Evolutionary conservation across 2,329 filamentous ascomycete genomes (phyloP).

Genomic region (Colletotrichum tamarilloi): DNA sequence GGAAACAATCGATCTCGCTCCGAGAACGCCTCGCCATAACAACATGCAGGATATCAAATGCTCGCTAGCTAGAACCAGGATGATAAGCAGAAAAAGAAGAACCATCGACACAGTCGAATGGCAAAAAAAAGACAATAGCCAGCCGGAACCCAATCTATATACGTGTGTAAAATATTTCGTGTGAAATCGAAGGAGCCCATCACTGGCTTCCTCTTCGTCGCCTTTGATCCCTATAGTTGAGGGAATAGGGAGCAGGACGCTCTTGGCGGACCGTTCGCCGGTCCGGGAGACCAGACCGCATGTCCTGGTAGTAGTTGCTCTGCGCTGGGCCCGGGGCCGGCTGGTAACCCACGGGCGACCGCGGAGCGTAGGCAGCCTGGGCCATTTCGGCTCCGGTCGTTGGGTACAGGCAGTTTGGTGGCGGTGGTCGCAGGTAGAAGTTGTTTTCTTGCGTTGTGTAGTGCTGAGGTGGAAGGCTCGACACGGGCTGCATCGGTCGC

Average conservation of each 20-base stretch:
- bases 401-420: slow-evolving; percentile 19
- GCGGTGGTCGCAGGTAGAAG: slow-evolving; percentile 25
- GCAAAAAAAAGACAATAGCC: too few relatives aligned
- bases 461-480: slow-evolving; percentile 17
- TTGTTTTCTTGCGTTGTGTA: slow-evolving; percentile 28
- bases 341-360: slow-evolving; percentile 23
- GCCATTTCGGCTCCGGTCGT: slow-evolving; percentile 20
- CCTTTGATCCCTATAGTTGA: slow-evolving; percentile 30
- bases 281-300: slow-evolving; percentile 26
- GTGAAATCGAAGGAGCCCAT: background rate
- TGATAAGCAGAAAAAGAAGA: background rate
- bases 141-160: background rate
- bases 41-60: slow-evolving; percentile 12
- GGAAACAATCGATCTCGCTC: background rate
- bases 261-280: slow-evolving; percentile 28
- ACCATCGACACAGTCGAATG: background rate
- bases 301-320: slow-evolving; percentile 21
- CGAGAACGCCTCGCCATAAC: slow-evolving; percentile 27
- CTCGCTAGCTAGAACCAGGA: slow-evolving; percentile 4
- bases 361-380: slow-evolving; percentile 23
- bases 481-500: slow-evolving; percentile 27
- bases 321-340: background rate
- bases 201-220: slow-evolving; percentile 30
- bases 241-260: slow-evolving; percentile 24
- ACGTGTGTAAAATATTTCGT: background rate